phyloP scores from a whole-genome alignment of 192 early-diverging fungal genomes.

The Coemansia reversa region DNA sequence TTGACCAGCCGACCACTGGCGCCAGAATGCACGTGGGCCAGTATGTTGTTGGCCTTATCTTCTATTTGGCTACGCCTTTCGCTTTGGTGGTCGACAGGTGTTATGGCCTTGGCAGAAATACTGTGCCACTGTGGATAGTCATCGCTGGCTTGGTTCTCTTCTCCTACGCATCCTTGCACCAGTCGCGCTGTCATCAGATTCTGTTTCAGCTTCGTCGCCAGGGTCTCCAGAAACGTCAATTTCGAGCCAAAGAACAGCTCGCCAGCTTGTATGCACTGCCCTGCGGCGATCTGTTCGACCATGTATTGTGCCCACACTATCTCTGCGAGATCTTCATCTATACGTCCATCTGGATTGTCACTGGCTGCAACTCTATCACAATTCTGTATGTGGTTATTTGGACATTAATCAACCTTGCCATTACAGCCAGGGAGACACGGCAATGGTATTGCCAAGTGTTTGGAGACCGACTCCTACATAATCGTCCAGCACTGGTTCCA shows the following conservation, averaged over 20 bases:
- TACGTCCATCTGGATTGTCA: conserved; percentile 57
- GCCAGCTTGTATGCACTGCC: conserved; percentile 58
- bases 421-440: conserved; percentile 64
- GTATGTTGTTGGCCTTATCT: conserved; percentile 63
- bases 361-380: conserved; percentile 40
- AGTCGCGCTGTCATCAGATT: conserved; percentile 64
- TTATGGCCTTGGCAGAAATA: conserved; percentile 6
- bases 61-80: conserved; percentile 56
- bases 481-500: conserved; percentile 35
- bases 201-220: conserved; percentile 59
- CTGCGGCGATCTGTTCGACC: conserved; percentile 65
- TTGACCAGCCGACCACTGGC: conserved; percentile 29
- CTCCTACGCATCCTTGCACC: conserved; percentile 62
- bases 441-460: conserved; percentile 69
- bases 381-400: conserved; percentile 57
- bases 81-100: conserved; percentile 27
- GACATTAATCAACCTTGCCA: conserved; percentile 62
- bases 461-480: conserved; percentile 47
- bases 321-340: conserved; percentile 73
- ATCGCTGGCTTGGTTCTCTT: conserved; percentile 44
- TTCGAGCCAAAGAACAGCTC: not conserved
- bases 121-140: conserved; percentile 10
- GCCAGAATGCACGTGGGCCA: conserved; percentile 62
- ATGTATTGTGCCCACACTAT: conserved; percentile 66
- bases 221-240: not conserved